Conservation (phyloP, 768 basidiomycete species). For the Floccularia luteovirens region DNA sequence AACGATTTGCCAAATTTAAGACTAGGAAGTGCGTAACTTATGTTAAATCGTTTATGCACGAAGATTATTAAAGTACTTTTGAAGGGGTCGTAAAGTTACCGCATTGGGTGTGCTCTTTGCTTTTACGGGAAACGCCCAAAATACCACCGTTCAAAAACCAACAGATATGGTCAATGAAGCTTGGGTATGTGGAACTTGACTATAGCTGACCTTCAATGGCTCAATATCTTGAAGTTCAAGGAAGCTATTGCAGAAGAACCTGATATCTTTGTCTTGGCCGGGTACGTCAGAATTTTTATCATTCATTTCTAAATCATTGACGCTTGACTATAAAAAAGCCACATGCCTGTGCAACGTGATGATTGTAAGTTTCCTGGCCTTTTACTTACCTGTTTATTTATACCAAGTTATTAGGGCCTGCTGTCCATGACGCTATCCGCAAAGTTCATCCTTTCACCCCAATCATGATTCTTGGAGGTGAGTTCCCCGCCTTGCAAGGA, state of each 20-base stretch:
- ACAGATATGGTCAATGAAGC: constrained; percentile 69
- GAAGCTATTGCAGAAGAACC: no score
- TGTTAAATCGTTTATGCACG: not conserved
- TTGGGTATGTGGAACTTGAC: no score
- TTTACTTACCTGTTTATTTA: no score
- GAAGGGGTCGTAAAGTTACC: constrained; percentile 67
- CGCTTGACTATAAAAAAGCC: no score
- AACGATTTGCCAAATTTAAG: constrained; percentile 63
- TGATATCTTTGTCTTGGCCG: no score
- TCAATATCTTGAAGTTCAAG: no score
- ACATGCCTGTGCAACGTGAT: no score
- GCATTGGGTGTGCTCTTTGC: constrained; percentile 75
- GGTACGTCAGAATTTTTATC: no score
- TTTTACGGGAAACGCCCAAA: constrained; percentile 63
- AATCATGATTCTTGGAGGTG: constrained; percentile 77
- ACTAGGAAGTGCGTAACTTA: constrained; percentile 50
- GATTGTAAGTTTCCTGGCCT: no score
- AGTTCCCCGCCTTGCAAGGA: no score
- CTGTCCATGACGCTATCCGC: constrained; percentile 69
- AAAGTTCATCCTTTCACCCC: constrained; percentile 66
- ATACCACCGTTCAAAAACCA: constrained; percentile 72
- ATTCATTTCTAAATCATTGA: no score
- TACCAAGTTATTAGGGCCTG: constrained; percentile 57
- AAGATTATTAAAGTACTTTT: not conserved
- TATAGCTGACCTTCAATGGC: no score